Percentiles rank a stretch among this genome's conserved stretches.
These are phyloP conservation scores for Phytophthora sansomeana DNA, from an alignment of 352 stramenopile genomes.

Conservation along the genomic window DNA sequence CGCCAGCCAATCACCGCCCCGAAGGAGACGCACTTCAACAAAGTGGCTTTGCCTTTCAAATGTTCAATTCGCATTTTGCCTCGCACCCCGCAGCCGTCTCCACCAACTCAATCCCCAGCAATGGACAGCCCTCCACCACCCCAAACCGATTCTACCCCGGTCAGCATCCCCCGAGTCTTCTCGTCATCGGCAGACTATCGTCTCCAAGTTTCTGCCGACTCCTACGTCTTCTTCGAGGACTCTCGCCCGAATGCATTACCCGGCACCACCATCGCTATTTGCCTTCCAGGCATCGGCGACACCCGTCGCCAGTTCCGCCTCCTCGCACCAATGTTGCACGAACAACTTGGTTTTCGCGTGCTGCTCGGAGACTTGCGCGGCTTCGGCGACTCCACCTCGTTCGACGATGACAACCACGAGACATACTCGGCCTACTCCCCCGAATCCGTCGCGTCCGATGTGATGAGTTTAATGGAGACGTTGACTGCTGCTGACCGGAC, in stretches of 20 bases:
- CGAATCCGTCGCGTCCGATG: conserved; percentile 40
- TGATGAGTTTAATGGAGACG: conserved; percentile 36
- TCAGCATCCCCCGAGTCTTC: conserved; percentile 40
- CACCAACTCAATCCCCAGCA: neutral
- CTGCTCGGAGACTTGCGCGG: conserved; percentile 52
- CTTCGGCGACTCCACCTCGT: conserved; percentile 51
- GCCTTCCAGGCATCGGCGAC: conserved; percentile 51
- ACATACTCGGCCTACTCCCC: conserved; percentile 40
- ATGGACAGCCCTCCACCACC: neutral
- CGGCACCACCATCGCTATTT: conserved; percentile 38
- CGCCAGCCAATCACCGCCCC: no score
- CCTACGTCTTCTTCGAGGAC: conserved; percentile 52
- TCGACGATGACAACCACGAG: conserved; percentile 10
- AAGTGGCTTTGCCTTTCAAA: neutral
- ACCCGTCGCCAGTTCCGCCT: conserved; percentile 51
- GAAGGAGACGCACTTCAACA: no score
- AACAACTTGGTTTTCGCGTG: conserved; percentile 38
- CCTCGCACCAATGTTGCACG: conserved; percentile 48
- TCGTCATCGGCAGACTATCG: conserved; percentile 19
- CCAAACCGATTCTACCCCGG: neutral
- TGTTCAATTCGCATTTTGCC: neutral
- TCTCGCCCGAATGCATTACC: conserved; percentile 28
- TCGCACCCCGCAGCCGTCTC: neutral
- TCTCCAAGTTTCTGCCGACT: conserved; percentile 17
- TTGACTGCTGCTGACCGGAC: conserved; percentile 23